Conservation (phyloP, 768 basidiomycete genomes). For the Dendrothele bispora region DNA sequence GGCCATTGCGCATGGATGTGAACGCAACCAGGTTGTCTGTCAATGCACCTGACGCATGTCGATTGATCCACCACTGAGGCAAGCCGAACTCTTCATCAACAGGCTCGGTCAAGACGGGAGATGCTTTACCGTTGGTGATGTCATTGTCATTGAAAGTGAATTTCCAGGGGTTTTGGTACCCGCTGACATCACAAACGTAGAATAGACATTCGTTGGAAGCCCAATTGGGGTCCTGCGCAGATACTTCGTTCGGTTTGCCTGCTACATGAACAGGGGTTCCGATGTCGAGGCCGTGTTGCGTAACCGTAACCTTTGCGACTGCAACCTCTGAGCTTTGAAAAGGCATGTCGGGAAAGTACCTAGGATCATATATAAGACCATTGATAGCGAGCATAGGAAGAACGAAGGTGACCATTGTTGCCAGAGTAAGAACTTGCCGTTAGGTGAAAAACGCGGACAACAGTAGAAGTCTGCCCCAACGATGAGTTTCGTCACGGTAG, state of each 20-base stretch:
- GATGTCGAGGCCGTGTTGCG: conserved; percentile 25
- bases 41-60: conserved; percentile 46
- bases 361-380: background rate
- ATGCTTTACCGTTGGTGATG: conserved; percentile 27
- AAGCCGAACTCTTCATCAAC: conserved; percentile 55
- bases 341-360: conserved; percentile 40
- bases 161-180: conserved; percentile 68
- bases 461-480: conserved; percentile 63
- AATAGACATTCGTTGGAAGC: conserved; percentile 51
- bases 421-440: conserved; percentile 60
- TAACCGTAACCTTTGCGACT: conserved; percentile 45
- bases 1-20: conserved; percentile 40
- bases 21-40: conserved; percentile 37
- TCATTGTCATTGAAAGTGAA: conserved; percentile 33
- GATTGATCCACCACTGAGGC: conserved; percentile 57
- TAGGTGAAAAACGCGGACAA: conserved; percentile 55
- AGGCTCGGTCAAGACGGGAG: conserved; percentile 41
- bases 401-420: conserved; percentile 67
- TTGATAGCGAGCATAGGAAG: conserved; percentile 47
- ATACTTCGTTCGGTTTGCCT: conserved; percentile 47
- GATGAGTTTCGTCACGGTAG: conserved; percentile 37
- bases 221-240: conserved; percentile 65
- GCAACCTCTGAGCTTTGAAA: conserved; percentile 66
- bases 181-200: conserved; percentile 65
- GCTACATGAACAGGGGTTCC: conserved; percentile 45